Conservation (phyloP, 441 rosid species). For the Populus hybrid region DNA sequence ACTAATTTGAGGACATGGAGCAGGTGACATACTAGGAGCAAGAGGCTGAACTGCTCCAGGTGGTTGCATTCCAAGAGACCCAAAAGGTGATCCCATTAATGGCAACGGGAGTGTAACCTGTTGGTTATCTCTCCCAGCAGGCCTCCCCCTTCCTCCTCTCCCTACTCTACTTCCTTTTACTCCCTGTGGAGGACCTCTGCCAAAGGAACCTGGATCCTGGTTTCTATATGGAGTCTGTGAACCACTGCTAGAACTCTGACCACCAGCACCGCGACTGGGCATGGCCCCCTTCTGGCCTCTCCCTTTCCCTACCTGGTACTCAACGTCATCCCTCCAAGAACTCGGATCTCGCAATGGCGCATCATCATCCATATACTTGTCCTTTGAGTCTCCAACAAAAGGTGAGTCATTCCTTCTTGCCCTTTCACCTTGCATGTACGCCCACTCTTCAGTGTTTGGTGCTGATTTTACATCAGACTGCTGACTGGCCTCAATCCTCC, state of each 20-base stretch:
- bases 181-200: slow-evolving; percentile 54
- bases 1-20: slow-evolving; percentile 72
- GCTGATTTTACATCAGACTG: slow-evolving; percentile 53
- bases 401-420: slow-evolving; percentile 54
- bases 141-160: slow-evolving; percentile 86
- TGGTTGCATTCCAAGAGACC: slow-evolving; percentile 89
- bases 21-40: slow-evolving; percentile 84
- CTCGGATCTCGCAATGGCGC: slow-evolving; percentile 34
- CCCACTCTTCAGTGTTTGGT: slow-evolving; percentile 71
- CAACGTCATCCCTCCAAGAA: slow-evolving; percentile 68
- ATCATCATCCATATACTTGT: slow-evolving; percentile 58
- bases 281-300: slow-evolving; percentile 67
- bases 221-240: slow-evolving; percentile 53
- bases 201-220: slow-evolving; percentile 56
- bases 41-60: slow-evolving; percentile 87
- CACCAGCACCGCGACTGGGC: slow-evolving; percentile 44
- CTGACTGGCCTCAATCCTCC: slow-evolving; percentile 55
- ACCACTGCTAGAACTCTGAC: slow-evolving; percentile 59
- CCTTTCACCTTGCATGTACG: slow-evolving; percentile 52
- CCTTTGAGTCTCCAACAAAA: slow-evolving; percentile 63
- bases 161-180: slow-evolving; percentile 89
- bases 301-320: slow-evolving; percentile 64
- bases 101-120: slow-evolving; percentile 74
- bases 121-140: slow-evolving; percentile 80
- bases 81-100: slow-evolving; percentile 87